A percentile compares a stretch with the other conserved stretches of the same genome.
Conservation (phyloP, 2,329 filamentous ascomycete species). For the Neopestalotiopsis sp. region DNA sequence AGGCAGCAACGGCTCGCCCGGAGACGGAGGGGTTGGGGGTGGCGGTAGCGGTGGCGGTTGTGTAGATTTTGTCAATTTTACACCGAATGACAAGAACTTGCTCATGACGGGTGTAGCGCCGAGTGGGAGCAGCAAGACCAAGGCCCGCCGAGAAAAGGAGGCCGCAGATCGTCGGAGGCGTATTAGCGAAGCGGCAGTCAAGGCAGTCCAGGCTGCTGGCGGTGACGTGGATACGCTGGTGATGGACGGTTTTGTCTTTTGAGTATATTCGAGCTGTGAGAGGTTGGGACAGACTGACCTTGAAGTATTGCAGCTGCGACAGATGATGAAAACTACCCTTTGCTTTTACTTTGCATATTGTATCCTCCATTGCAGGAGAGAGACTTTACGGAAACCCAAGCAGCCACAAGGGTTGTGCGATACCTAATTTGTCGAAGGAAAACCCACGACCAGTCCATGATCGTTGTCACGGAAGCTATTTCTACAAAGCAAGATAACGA, state of each 20-base stretch:
- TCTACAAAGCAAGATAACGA: too few relatives aligned
- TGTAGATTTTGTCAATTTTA: slow-evolving; percentile 86
- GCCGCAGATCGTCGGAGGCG: slow-evolving; percentile 75
- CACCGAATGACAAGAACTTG: slow-evolving; percentile 75
- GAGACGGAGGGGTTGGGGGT: slow-evolving; percentile 32
- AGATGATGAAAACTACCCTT: too few relatives aligned
- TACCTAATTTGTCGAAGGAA: too few relatives aligned
- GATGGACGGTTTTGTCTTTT: slow-evolving; percentile 50
- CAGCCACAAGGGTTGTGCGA: too few relatives aligned
- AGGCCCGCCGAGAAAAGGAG: slow-evolving; percentile 89
- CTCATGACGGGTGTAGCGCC: slow-evolving; percentile 92
- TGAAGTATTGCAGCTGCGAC: too few relatives aligned
- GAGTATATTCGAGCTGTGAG: not conserved
- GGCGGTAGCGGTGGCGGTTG: slow-evolving; percentile 34
- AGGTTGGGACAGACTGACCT: too few relatives aligned
- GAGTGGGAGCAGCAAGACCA: slow-evolving; percentile 90
- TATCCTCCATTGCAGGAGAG: too few relatives aligned
- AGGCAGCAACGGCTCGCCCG: not conserved
- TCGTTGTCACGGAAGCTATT: too few relatives aligned
- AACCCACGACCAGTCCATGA: too few relatives aligned
- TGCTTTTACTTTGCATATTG: too few relatives aligned
- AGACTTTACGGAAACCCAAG: too few relatives aligned
- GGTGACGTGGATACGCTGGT: slow-evolving; percentile 65
- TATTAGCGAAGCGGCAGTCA: slow-evolving; percentile 70
- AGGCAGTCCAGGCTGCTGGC: slow-evolving; percentile 72